phyloP scores from a whole-genome alignment of 192 early-diverging fungal species.

The Coemansia sp. region DNA sequence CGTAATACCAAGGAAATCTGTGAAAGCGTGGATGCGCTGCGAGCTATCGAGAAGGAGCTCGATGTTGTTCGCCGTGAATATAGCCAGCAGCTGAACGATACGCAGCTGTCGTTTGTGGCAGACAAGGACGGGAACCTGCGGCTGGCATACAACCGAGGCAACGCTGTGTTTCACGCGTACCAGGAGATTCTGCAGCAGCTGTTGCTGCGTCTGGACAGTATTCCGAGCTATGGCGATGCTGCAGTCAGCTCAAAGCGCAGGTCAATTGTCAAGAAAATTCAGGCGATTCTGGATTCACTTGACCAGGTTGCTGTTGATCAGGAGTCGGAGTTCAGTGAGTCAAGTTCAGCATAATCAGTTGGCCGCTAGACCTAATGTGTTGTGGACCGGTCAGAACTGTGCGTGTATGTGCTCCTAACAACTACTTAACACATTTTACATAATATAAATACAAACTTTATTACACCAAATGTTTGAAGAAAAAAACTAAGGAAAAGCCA shows the following conservation, averaged over 20 bases:
- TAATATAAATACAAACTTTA: too few relatives aligned
- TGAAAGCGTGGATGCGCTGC: too few relatives aligned
- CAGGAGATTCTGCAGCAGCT: conserved; percentile 34
- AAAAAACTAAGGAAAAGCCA: too few relatives aligned
- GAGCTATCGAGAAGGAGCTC: conserved; percentile 29
- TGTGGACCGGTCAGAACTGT: too few relatives aligned
- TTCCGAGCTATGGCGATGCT: conserved; percentile 29
- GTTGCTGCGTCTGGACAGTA: conserved; percentile 22
- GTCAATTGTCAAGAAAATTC: conserved; percentile 34
- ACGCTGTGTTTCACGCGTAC: conserved; percentile 35
- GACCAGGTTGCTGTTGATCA: conserved; percentile 37
- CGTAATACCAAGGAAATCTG: too few relatives aligned
- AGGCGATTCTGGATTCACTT: conserved; percentile 33
- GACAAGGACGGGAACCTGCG: conserved; percentile 38
- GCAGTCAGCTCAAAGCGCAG: conserved; percentile 22
- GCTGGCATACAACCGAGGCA: conserved; percentile 33
- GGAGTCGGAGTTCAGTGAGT: conserved; percentile 30
- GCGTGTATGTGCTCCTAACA: too few relatives aligned
- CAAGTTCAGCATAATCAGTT: background rate
- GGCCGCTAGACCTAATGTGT: too few relatives aligned
- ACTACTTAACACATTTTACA: too few relatives aligned
- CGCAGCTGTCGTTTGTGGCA: conserved; percentile 44
- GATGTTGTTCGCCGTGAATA: conserved; percentile 33
- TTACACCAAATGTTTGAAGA: too few relatives aligned
- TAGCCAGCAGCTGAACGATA: conserved; percentile 29